Evolutionary conservation across 1,139 yeast genomes (phyloP).

Genomic region (Pneumocystis carinii): DNA sequence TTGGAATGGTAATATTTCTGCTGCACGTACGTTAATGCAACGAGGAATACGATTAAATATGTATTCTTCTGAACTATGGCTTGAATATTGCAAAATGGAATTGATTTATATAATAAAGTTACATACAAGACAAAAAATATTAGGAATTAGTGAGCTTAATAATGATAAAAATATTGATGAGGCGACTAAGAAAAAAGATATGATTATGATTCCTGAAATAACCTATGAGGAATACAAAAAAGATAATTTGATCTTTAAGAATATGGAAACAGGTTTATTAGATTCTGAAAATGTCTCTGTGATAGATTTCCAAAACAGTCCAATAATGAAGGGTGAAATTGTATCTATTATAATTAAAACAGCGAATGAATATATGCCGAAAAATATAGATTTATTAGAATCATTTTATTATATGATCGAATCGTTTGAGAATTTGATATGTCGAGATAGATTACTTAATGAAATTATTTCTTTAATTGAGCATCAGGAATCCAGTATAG

Average conservation of each 20-base stretch:
- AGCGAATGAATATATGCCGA: not conserved
- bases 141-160: slow-evolving; percentile 31
- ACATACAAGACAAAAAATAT: slow-evolving; percentile 64
- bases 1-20: slow-evolving; percentile 71
- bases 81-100: slow-evolving; percentile 76
- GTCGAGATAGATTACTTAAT: not conserved
- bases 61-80: slow-evolving; percentile 61
- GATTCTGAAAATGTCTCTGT: not conserved
- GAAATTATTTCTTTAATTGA: not conserved
- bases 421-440: not conserved
- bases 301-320: not conserved
- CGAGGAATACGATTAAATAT: slow-evolving; percentile 72
- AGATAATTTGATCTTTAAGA: not conserved
- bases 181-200: not conserved
- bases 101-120: slow-evolving; percentile 71
- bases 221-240: not conserved
- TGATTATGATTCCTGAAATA: not conserved
- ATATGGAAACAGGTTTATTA: not conserved
- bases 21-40: slow-evolving; percentile 77
- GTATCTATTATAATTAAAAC: not conserved
- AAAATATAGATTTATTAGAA: not conserved
- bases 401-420: not conserved
- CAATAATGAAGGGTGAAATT: not conserved
- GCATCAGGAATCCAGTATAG: not conserved
- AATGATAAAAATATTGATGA: not conserved